Conservation (phyloP, 1,139 yeast genomes). For the Pneumocystis sp. region DNA sequence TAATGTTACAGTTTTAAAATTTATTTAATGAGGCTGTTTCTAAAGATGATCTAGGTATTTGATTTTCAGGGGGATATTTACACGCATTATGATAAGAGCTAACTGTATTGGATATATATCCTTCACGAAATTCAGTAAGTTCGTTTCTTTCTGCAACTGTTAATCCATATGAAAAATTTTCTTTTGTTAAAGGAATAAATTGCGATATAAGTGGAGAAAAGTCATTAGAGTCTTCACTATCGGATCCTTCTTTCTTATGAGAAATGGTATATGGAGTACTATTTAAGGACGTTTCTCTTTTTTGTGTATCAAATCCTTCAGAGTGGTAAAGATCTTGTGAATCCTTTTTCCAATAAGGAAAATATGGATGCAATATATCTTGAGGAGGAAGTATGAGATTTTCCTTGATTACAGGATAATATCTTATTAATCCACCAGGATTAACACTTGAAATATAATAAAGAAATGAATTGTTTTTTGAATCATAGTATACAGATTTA, state of each 20-base stretch:
- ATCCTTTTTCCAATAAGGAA: not conserved
- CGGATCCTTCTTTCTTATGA: not conserved
- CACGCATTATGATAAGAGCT: not conserved
- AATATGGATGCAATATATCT: not conserved
- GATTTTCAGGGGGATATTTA: not conserved
- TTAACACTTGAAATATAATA: not conserved
- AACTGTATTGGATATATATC: not conserved
- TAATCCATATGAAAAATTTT: not conserved
- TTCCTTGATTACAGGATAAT: not conserved
- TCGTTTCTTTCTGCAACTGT: not conserved
- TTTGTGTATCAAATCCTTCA: not conserved
- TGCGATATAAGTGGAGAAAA: not conserved
- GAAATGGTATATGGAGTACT: not conserved
- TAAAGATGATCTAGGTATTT: not conserved
- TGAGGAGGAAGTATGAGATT: not conserved
- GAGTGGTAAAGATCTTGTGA: not conserved
- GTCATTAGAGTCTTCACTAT: not conserved
- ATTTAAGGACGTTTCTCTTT: not conserved
- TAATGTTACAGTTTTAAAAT: not conserved
- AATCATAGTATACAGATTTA: not conserved
- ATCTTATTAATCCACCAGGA: not conserved
- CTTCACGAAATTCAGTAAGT: not conserved
- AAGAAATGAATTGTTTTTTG: not conserved
- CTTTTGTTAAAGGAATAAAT: not conserved
- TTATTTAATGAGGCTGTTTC: not conserved